These are phyloP conservation scores for Fusarium piperis DNA, from an alignment of 2,329 filamentous ascomycete species.

Conservation along the genomic window DNA sequence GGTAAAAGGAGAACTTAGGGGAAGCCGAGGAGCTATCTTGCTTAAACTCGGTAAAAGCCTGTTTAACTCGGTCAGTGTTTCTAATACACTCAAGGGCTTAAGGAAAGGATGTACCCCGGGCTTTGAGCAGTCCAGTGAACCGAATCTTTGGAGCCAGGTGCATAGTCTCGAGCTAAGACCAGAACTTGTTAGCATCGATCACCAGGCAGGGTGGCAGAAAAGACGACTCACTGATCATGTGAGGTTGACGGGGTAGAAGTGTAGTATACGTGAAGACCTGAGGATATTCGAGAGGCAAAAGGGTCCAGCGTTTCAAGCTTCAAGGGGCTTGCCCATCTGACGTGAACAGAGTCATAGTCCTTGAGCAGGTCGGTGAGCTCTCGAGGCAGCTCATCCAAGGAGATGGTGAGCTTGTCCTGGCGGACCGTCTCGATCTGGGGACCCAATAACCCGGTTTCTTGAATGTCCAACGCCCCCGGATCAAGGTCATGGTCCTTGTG, in stretches of 20 bases:
- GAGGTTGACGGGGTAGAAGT: conserved; percentile 58
- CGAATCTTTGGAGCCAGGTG: conserved; percentile 67
- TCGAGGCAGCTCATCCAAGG: conserved; percentile 75
- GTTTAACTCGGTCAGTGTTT: conserved; percentile 44
- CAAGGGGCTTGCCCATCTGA: conserved; percentile 77
- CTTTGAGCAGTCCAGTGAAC: conserved; percentile 62
- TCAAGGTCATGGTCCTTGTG: conserved; percentile 73
- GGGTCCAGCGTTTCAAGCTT: conserved; percentile 71
- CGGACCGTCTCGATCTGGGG: conserved; percentile 71
- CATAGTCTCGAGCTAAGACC: conserved; percentile 62
- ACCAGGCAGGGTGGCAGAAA: background rate
- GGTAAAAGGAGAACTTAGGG: conserved; percentile 75
- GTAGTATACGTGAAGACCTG: conserved; percentile 85
- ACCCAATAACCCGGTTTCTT: conserved; percentile 63
- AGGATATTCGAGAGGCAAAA: conserved; percentile 77
- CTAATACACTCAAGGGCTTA: background rate
- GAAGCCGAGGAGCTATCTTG: conserved; percentile 49
- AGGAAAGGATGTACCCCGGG: conserved; percentile 38
- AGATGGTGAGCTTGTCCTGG: conserved; percentile 82
- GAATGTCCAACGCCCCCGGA: conserved; percentile 69
- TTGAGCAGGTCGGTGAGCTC: conserved; percentile 72
- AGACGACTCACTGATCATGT: conserved; percentile 35
- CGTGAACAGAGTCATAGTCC: conserved; percentile 75
- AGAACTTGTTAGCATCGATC: background rate
- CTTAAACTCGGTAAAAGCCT: conserved; percentile 68